Evolutionary conservation across 2,329 filamentous ascomycete species (phyloP).

Genomic region (Sclerotinia spermophila): DNA sequence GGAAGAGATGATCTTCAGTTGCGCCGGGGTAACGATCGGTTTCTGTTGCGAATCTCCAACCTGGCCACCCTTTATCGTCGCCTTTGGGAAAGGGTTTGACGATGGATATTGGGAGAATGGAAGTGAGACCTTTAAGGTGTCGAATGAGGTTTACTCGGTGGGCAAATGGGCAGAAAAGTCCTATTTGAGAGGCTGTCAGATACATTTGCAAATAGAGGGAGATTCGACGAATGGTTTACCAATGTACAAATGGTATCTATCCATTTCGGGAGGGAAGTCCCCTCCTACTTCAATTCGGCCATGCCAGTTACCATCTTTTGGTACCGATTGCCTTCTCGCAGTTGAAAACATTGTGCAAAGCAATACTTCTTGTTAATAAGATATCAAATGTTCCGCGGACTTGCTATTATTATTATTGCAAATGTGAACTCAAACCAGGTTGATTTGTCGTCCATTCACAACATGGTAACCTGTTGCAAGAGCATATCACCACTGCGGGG

Average conservation of each 20-base stretch:
- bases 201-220: background rate
- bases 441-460: background rate
- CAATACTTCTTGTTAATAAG: background rate
- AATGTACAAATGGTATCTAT: conserved; percentile 54
- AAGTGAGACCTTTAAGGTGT: conserved; percentile 84
- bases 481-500: background rate
- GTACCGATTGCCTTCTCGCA: background rate
- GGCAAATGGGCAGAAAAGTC: conserved; percentile 38
- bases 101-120: conserved; percentile 46
- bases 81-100: conserved; percentile 12
- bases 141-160: conserved; percentile 81
- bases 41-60: conserved; percentile 21
- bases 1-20: conserved; percentile 26
- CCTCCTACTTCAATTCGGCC: conserved; percentile 18
- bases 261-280: conserved; percentile 60
- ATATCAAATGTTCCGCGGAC: background rate
- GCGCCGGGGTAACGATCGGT: conserved; percentile 8
- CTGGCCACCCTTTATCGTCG: conserved; percentile 5
- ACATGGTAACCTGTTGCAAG: background rate
- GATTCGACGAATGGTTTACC: background rate
- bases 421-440: too few species aligned
- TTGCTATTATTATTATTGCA: background rate
- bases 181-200: conserved; percentile 3
- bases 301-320: conserved; percentile 8
- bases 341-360: background rate